Conservation (phyloP, 2,329 filamentous ascomycete species). For the Fusarium proliferatum region DNA sequence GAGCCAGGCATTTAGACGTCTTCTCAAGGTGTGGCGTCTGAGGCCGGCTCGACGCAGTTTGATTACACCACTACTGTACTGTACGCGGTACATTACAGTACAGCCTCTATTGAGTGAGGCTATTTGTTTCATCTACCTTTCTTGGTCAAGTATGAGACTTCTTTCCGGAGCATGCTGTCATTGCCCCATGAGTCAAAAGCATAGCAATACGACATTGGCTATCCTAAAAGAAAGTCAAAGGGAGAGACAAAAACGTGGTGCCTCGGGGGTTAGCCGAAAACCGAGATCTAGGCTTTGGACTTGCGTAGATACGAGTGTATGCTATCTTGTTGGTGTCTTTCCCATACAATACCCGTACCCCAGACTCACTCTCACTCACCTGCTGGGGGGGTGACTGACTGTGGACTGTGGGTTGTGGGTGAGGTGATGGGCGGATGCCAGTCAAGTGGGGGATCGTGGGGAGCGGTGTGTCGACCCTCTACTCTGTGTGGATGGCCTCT, state of each 20-base stretch:
- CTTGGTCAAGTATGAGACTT: background rate
- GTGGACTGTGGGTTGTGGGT: slow-evolving; percentile 20
- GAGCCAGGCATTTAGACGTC: background rate
- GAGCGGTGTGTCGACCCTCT: slow-evolving; percentile 40
- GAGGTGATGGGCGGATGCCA: slow-evolving; percentile 5
- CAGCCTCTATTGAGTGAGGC: background rate
- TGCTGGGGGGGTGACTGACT: slow-evolving; percentile 6
- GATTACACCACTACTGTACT: background rate
- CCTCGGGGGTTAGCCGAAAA: slow-evolving; percentile 42
- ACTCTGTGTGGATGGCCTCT: slow-evolving; percentile 37
- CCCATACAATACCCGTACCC: slow-evolving; percentile 28
- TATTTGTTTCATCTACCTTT: background rate
- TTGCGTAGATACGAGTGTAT: background rate
- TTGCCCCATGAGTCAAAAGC: slow-evolving; percentile 14
- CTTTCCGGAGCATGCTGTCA: background rate
- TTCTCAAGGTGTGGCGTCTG: slow-evolving; percentile 1
- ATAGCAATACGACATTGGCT: background rate
- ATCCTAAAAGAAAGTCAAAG: background rate
- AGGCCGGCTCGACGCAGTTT: background rate
- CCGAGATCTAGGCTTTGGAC: slow-evolving; percentile 2
- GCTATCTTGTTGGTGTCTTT: background rate
- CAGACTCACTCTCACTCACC: slow-evolving; percentile 23
- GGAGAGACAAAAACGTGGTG: background rate
- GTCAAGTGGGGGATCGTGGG: slow-evolving; percentile 41
- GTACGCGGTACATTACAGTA: background rate